Conservation (phyloP, 2,329 filamentous ascomycete genomes). For the Paecilomyces sp. region DNA sequence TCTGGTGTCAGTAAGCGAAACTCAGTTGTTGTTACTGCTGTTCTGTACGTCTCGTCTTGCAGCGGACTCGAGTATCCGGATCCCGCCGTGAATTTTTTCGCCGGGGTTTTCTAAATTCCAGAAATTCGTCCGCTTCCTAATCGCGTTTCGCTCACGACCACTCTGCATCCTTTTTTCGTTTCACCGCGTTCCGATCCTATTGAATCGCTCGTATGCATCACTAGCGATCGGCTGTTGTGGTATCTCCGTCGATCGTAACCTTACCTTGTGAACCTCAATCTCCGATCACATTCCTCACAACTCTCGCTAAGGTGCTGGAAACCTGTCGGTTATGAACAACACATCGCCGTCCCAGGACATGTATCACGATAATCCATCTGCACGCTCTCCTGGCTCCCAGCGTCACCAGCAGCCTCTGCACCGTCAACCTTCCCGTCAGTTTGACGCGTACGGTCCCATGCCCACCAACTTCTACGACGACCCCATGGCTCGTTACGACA, state of each 20-base stretch:
- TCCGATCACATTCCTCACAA: neutral
- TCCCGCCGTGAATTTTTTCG: neutral
- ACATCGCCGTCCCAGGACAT: conserved; percentile 25
- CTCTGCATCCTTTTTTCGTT: neutral
- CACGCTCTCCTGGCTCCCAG: conserved; percentile 68
- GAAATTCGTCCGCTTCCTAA: neutral
- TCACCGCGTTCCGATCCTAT: neutral
- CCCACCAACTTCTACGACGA: conserved; percentile 67
- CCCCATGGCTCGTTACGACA: conserved; percentile 51
- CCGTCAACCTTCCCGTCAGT: conserved; percentile 68
- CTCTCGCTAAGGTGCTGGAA: neutral
- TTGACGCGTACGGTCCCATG: conserved; percentile 65
- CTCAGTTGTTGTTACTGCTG: neutral
- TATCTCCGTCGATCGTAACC: neutral
- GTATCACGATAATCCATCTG: conserved; percentile 65
- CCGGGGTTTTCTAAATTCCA: neutral
- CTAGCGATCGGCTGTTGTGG: neutral
- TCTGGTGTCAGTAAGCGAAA: neutral
- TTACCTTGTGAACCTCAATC: neutral
- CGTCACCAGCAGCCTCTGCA: conserved; percentile 60
- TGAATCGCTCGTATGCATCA: neutral
- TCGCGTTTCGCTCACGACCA: neutral
- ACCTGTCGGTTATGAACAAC: conserved; percentile 22
- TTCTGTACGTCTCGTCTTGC: neutral
- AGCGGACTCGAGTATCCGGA: neutral